A percentile compares a stretch with the other conserved stretches of the same genome.
phyloP scores from a whole-genome alignment of 306 rosid genomes.

The Leucaena leucocephala region DNA sequence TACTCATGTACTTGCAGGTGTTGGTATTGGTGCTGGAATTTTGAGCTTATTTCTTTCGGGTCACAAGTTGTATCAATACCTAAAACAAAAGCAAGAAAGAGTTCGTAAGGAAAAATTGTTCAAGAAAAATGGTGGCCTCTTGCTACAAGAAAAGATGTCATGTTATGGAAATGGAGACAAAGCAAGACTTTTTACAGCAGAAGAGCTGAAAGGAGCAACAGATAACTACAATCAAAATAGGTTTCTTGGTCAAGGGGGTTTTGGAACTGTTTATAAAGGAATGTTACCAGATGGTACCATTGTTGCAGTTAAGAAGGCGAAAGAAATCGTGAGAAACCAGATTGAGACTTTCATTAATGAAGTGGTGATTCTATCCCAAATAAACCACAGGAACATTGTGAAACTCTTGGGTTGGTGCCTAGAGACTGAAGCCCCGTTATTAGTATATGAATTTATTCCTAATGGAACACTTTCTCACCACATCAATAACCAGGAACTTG shows the following conservation, averaged over 20 bases:
- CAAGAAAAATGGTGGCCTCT: background rate
- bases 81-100: background rate
- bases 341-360: constrained; percentile 2
- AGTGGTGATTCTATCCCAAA: background rate
- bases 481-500: background rate
- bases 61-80: background rate
- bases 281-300: background rate
- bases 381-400: background rate
- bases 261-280: background rate
- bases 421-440: background rate
- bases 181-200: background rate
- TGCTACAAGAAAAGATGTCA: background rate
- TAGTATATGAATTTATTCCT: background rate
- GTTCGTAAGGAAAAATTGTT: background rate
- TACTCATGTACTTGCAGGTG: background rate
- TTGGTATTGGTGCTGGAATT: background rate
- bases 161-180: background rate
- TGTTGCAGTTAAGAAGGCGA: background rate
- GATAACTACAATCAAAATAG: background rate
- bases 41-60: background rate
- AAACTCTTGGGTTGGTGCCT: background rate
- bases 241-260: background rate
- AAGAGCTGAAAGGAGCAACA: background rate
- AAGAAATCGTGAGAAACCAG: background rate
- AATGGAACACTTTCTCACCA: background rate